Base-by-base conservation (phyloP, 768 basidiomycete species). In the Trametes cingulata region DNA sequence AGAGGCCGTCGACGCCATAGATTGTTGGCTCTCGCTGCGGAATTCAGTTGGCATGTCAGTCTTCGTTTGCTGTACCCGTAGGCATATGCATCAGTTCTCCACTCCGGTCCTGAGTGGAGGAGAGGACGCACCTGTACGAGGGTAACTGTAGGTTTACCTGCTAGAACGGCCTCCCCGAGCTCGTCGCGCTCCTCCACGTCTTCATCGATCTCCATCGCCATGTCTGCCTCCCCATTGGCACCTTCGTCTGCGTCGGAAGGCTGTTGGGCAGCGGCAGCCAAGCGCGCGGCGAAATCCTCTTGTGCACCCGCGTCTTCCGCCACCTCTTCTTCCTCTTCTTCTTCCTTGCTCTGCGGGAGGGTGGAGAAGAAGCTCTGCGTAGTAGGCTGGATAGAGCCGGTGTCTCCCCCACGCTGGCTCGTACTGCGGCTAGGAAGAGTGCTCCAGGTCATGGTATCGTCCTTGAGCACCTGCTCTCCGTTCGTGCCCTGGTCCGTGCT, bases 361-460 rank as follows among this genome's bases (percentile, higher is more conserved):
- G 59, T 40, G 2, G 57, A 49, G 33, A 58, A 60, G 13, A 63
- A 56, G 57, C 54, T 64, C 36, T 65, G 54, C 10, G 64, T 62
- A 1, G 60, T 61, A 1, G 59, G 52, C 10, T 46, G 42, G 10
- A 64, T 17, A 1, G 56, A 36, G 17, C 62, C 65, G 0, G 67
- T 69, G 36, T 69, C 68, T 2, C 66, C 69, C 14, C 63, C 67
- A 36, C 66, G 65, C 64, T 70, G 71, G 48, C 67, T 69, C 8
- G 68, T 69, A 52, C 65, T 68, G 68, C 76, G 78, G 15, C 85
- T 85, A 20, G 84, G 86, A 52, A 80, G 68, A 17, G 87, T 86
- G 64, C 86, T 90, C 90, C 90, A 91, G 17, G 89, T 89, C 73
- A 85, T 80, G 62, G 84, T 87, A 65, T 90, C 89, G 47, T 90